Conservation (phyloP, 495 filamentous ascomycete genomes). For the Penicillium nucicola region DNA sequence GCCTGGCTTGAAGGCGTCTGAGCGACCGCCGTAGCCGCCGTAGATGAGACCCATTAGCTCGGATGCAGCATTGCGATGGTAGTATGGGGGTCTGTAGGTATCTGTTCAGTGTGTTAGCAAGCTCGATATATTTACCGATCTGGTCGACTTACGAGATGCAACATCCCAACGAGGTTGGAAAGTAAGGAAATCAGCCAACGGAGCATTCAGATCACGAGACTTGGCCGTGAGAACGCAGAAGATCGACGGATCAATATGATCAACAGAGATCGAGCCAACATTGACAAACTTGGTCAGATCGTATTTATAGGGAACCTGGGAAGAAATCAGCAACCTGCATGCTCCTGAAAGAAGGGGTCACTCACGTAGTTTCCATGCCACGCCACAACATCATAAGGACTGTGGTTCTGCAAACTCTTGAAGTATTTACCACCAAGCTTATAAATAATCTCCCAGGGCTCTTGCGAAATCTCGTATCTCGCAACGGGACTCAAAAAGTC, state of each 20-base stretch:
- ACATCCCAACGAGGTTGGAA: conserved; percentile 52
- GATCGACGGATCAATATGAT: conserved; percentile 52
- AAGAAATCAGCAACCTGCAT: conserved; percentile 1
- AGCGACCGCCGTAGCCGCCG: conserved; percentile 51
- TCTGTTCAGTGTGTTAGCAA: conserved; percentile 19
- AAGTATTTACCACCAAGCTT: conserved; percentile 52
- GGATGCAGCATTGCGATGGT: conserved; percentile 48
- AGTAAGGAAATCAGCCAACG: conserved; percentile 48
- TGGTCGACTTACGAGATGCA: conserved; percentile 32
- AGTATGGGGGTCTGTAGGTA: conserved; percentile 49
- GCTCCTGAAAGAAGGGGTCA: background rate
- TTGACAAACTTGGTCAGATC: conserved; percentile 51
- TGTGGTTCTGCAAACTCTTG: conserved; percentile 46
- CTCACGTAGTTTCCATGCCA: conserved; percentile 52
- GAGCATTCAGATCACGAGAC: conserved; percentile 38
- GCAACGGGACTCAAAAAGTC: conserved; percentile 47
- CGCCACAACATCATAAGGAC: conserved; percentile 51
- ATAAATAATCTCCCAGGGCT: conserved; percentile 46
- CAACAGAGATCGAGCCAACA: conserved; percentile 47
- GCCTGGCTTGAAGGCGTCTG: conserved; percentile 56
- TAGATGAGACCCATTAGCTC: conserved; percentile 54
- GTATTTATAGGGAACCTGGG: conserved; percentile 46
- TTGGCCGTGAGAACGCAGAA: conserved; percentile 50
- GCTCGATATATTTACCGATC: background rate
- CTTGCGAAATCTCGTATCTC: conserved; percentile 36